Percentiles rank a stretch among this genome's conserved stretches.
Conservation (phyloP, 768 basidiomycete species). For the Amanita rimosa region DNA sequence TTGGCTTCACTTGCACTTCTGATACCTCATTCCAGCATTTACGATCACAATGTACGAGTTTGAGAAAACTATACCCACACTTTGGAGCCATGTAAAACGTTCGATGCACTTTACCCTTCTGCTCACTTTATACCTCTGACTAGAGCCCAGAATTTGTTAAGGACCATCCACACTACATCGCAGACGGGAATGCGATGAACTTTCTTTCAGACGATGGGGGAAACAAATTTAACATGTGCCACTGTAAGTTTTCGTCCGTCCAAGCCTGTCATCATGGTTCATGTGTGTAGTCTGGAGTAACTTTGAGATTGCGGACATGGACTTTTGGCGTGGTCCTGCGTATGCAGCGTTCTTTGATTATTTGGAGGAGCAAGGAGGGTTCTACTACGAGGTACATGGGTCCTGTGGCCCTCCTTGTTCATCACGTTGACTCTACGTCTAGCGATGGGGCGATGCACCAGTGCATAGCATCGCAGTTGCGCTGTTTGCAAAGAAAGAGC, state of each 20-base stretch:
- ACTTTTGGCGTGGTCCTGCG: slow-evolving; percentile 54
- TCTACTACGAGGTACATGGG: slow-evolving; percentile 53
- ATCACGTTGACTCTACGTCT: slow-evolving; percentile 29
- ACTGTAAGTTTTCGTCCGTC: slow-evolving; percentile 33
- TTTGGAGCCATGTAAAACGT: slow-evolving; percentile 68
- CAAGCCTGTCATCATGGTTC: not conserved
- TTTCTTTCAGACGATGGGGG: slow-evolving; percentile 43
- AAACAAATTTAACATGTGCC: slow-evolving; percentile 60
- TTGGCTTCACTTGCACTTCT: not conserved
- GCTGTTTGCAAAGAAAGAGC: slow-evolving; percentile 41
- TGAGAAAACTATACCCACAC: slow-evolving; percentile 58
- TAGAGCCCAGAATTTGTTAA: slow-evolving; percentile 41
- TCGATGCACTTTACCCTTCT: slow-evolving; percentile 5
- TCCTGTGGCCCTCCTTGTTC: slow-evolving; percentile 17
- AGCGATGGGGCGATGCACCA: slow-evolving; percentile 51
- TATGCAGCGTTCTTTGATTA: slow-evolving; percentile 59
- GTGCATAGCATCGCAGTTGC: slow-evolving; percentile 62
- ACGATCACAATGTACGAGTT: slow-evolving; percentile 70
- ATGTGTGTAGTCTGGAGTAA: slow-evolving; percentile 38
- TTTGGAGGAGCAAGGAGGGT: slow-evolving; percentile 49
- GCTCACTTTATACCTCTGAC: not conserved
- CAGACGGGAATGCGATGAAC: slow-evolving; percentile 45
- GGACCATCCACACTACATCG: slow-evolving; percentile 42
- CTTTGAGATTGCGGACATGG: slow-evolving; percentile 63
- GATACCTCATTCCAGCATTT: slow-evolving; percentile 33